These are phyloP conservation scores for Epichloe aotearoae DNA, from an alignment of 2,329 filamentous ascomycete species.

Conservation along the genomic window DNA sequence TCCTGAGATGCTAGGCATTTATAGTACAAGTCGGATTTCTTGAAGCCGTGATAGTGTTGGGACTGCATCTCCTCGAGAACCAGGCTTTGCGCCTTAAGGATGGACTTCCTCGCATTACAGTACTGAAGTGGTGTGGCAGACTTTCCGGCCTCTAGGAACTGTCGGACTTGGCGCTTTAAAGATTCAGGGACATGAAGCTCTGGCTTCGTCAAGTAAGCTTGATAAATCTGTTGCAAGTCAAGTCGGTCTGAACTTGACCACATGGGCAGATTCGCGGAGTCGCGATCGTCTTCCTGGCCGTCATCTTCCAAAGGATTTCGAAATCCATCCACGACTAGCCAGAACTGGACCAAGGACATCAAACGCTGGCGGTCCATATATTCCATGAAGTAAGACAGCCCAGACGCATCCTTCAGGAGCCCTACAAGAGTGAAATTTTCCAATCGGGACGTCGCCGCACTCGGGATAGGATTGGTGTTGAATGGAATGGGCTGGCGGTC, in stretches of 20 bases:
- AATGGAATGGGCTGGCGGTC: conserved; percentile 25
- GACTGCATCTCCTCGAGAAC: conserved; percentile 77
- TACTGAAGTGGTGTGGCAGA: conserved; percentile 71
- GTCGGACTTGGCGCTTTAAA: conserved; percentile 55
- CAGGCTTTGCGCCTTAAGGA: conserved; percentile 69
- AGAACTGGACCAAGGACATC: conserved; percentile 91
- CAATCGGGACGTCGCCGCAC: conserved; percentile 41
- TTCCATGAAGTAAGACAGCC: conserved; percentile 97
- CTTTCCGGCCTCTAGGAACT: conserved; percentile 67
- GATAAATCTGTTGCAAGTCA: conserved; percentile 83
- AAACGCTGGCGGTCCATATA: conserved; percentile 89
- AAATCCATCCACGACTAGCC: conserved; percentile 94
- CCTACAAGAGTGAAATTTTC: conserved; percentile 70
- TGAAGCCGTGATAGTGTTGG: conserved; percentile 72
- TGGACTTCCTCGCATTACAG: conserved; percentile 64
- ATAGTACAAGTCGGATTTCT: conserved; percentile 86
- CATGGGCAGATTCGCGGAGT: conserved; percentile 46
- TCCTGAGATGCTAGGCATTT: conserved; percentile 91
- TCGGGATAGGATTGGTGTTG: conserved; percentile 13
- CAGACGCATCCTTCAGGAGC: conserved; percentile 78
- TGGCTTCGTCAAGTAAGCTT: conserved; percentile 71
- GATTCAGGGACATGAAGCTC: conserved; percentile 66
- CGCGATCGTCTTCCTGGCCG: conserved; percentile 48
- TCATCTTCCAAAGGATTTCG: conserved; percentile 83
- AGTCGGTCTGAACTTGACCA: conserved; percentile 78